Base-by-base conservation (phyloP, 2,329 filamentous ascomycete species). In the Penicillium sp. region DNA sequence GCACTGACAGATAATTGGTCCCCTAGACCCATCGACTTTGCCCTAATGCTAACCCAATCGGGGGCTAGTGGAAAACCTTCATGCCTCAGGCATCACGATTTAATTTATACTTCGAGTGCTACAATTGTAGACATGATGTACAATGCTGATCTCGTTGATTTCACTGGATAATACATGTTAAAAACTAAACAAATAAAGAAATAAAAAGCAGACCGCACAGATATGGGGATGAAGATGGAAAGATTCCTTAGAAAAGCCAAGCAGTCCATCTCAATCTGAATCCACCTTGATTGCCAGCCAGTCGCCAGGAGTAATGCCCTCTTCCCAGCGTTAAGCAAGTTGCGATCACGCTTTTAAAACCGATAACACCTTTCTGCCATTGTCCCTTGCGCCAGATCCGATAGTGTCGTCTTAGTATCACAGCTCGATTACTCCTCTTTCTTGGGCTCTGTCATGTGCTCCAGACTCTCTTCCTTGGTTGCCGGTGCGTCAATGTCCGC, bases 41-140 rank as follows among this genome's bases (percentile, higher is more conserved):
- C 73, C 71, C 74, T 76, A 76, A 67, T 54, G 32, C 72, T 75
- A 74, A 59, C 30, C 65, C 54, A 0, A 16, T 59, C 66, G 48
- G 19, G 62, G 59, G 45, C 54, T 53, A 56, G 34, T 8, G 1
- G 1, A 29, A 30, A 26, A 10, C 1, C 1, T 35, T 14, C 32
- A 6, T 46, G 51, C 53, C 58, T 57, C 39, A 58, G 48, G 49
- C 53, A 51, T 19, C 2, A 39, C 14, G 4, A 9, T 19, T 4
- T 5, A 29, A 29, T 0, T 11, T 14, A 35, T 52, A 23, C 23
- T 44, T 23, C 45, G 34, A 55, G 51, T 51, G 48, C 45, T 48
- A 30, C 7, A 0, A 27, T 14, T 3, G 18, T 19, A 14, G 1
- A 5, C 8, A 19, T 14, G 3, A 39, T 19, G 9, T 9, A 19